These are phyloP conservation scores for Euptelea pleiosperma DNA, from an alignment of 164 flowering plant species.

Conservation along the genomic window DNA sequence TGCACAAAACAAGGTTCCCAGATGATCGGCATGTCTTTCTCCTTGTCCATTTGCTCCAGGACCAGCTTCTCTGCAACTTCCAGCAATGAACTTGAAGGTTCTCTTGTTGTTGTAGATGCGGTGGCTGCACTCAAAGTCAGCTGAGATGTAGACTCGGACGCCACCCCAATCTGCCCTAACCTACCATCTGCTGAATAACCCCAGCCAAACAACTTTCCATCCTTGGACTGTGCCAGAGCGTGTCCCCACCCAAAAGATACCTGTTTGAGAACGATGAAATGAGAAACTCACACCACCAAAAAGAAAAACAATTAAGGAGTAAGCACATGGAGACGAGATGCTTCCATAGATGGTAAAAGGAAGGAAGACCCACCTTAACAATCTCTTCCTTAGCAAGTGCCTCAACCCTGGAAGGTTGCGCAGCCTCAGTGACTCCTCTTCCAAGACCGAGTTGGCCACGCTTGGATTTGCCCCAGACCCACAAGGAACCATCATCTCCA, in stretches of 20 bases:
- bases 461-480: conserved; percentile 97
- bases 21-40: conserved; percentile 76
- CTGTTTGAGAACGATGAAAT: conserved; percentile 30
- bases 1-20: conserved; percentile 74
- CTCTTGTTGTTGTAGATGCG: not conserved
- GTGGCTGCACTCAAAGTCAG: conserved; percentile 25
- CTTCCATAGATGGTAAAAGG: too few relatives aligned
- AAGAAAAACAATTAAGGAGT: too few relatives aligned
- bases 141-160: conserved; percentile 28
- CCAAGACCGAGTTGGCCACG: conserved; percentile 96
- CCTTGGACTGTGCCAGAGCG: conserved; percentile 61
- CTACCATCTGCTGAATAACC: conserved; percentile 90
- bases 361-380: conserved; percentile 51
- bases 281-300: not conserved
- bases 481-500: conserved; percentile 84
- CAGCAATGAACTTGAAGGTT: conserved; percentile 21
- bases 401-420: conserved; percentile 63
- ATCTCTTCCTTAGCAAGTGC: conserved; percentile 68
- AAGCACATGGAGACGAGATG: too few relatives aligned
- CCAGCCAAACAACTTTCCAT: conserved; percentile 89
- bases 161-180: conserved; percentile 56
- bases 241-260: conserved; percentile 97
- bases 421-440: conserved; percentile 50
- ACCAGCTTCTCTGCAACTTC: conserved; percentile 67
- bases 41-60: conserved; percentile 63